Evolutionary conservation across 306 rosid genomes (phyloP).

Genomic region (Macrotyloma uniflorum): DNA sequence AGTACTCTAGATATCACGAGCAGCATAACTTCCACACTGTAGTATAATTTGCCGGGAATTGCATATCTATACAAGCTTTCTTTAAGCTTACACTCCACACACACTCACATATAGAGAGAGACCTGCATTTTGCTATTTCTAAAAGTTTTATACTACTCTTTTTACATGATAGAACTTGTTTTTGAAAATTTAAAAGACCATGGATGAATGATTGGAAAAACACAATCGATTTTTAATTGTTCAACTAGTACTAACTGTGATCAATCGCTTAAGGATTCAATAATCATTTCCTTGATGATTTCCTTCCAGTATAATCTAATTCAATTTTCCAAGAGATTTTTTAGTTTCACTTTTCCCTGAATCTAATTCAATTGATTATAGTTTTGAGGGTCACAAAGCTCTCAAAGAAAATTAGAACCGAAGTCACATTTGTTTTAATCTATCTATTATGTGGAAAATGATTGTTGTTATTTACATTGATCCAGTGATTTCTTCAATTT

Average conservation of each 20-base stretch:
- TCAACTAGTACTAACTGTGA: neutral
- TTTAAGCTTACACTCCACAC: neutral
- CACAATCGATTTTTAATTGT: neutral
- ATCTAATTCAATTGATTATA: too few relatives aligned
- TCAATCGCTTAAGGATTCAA: neutral
- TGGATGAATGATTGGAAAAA: too few relatives aligned
- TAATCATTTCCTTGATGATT: neutral
- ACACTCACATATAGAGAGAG: too few relatives aligned
- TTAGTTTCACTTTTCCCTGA: too few relatives aligned
- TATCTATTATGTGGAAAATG: neutral
- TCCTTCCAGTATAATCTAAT: neutral
- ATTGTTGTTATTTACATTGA: conserved; percentile 10
- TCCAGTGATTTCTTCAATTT: conserved; percentile 13
- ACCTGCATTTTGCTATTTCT: neutral
- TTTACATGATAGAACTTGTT: too few relatives aligned
- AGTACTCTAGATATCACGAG: too few relatives aligned
- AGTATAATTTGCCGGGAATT: too few relatives aligned
- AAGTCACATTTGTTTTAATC: neutral
- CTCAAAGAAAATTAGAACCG: neutral
- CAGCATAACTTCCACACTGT: too few relatives aligned
- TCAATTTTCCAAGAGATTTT: neutral
- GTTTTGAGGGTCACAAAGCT: neutral
- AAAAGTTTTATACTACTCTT: too few relatives aligned
- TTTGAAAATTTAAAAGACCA: too few relatives aligned
- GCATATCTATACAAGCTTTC: too few relatives aligned